Evolutionary conservation across 2,329 filamentous ascomycete species (phyloP).

Genomic region (Hypoxylon sp.): DNA sequence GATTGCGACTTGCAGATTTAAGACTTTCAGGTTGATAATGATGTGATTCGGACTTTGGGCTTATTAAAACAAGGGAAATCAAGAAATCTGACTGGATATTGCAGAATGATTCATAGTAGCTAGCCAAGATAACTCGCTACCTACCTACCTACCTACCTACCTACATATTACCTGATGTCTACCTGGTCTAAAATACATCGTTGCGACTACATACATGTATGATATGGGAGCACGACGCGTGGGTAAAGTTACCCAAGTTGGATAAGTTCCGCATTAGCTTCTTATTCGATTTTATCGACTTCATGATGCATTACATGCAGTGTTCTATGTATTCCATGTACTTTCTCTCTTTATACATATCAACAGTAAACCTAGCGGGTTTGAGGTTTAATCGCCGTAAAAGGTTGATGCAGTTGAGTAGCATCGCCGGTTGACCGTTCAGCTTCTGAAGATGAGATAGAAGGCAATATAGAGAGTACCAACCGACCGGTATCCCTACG

Average conservation of each 20-base stretch:
- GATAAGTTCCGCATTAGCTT: constrained; percentile 26
- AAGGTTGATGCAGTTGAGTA: too few relatives aligned
- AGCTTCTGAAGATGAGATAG: too few relatives aligned
- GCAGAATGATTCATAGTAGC: constrained; percentile 25
- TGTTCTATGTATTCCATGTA: too few relatives aligned
- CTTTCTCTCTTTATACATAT: constrained; percentile 13
- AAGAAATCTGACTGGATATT: constrained; percentile 21
- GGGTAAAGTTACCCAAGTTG: constrained; percentile 28
- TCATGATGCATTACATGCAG: constrained; percentile 4
- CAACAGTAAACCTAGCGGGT: constrained; percentile 3
- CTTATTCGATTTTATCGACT: constrained; percentile 17
- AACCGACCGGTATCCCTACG: neutral
- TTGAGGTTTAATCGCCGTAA: constrained; percentile 20
- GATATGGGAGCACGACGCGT: constrained; percentile 29
- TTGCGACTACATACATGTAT: too few relatives aligned
- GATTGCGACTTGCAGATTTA: constrained; percentile 24
- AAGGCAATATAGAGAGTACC: neutral
- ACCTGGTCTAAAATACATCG: too few relatives aligned
- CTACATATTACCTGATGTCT: too few relatives aligned
- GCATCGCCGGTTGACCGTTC: too few relatives aligned
- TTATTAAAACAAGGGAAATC: constrained; percentile 23
- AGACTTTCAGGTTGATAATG: constrained; percentile 22
- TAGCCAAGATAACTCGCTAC: too few relatives aligned
- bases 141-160: too few relatives aligned
- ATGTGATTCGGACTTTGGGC: constrained; percentile 34